Base-by-base conservation (phyloP, 2,329 filamentous ascomycete genomes). In the Stagonosporopsis chrysanthemi region DNA sequence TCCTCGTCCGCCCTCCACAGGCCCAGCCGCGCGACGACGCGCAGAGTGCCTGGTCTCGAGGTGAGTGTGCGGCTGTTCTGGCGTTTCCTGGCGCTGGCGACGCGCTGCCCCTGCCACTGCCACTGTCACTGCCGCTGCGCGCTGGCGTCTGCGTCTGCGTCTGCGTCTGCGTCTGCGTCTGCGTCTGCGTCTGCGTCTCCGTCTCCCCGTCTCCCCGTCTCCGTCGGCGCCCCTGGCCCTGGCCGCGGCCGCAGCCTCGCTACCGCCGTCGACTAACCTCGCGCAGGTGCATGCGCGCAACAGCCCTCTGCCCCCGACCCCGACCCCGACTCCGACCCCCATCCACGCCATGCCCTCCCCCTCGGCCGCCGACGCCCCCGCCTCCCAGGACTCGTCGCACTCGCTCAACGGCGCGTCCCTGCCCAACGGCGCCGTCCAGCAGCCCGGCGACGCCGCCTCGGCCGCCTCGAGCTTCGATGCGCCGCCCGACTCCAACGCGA, bases 401-500 rank as follows among this genome's bases (percentile, higher is more conserved):
- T 60, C 58, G 49, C 72, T 61, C 41, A 64, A 67, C 62, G 63
- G 66, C 71, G 72, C 72, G 67, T 73, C 72, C 23, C 50, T 45
- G 35, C 43, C 51, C 12, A 75, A 75, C 66, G 72, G 72, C 60
- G 71, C 74, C 33, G 72, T 73, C 60, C 74, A 76, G 54, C 69
- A 66, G 47, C 68, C 71, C 60, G 62, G 71, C 57, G 65, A 64
- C 52, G 61, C 69, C 24, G 46, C 67, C 38, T 56, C 52, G 56
- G 62, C 64, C 57, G 65, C 72, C 63, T 67, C 67, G 53, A 58
- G 61, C 47, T 65, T 67, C 45, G 54, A 62, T 61, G 62, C 73
- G 62, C 63, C 67, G 36, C 63, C 64, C 48, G 73, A 74, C 31
- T 71, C 69, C 64, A 80, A 83, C 73, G 72, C 78, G 51, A 85